A percentile compares a stretch with the other conserved stretches of the same genome.
Evolutionary conservation across 148 eudicot genomes (phyloP).

Genomic region (Fallopia convolvulus): DNA sequence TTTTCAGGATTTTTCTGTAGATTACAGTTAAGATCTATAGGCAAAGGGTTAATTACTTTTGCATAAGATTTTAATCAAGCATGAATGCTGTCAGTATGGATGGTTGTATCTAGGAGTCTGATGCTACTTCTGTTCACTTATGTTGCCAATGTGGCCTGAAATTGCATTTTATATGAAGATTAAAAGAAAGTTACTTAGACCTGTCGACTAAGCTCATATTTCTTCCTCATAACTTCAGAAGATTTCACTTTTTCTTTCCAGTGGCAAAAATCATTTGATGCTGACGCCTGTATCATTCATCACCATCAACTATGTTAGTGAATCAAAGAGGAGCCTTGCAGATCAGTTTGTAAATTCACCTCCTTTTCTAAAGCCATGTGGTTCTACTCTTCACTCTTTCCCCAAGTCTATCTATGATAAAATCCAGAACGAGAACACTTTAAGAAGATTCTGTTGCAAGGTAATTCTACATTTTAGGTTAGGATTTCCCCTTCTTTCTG

Average conservation of each 20-base stretch:
- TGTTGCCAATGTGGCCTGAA: not conserved
- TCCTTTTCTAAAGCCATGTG: conserved; percentile 17
- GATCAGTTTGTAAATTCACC: conserved; percentile 13
- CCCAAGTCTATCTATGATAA: conserved; percentile 38
- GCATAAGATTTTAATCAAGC: not conserved
- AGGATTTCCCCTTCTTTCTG: not conserved
- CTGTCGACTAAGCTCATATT: not conserved
- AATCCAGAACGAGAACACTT: conserved; percentile 24
- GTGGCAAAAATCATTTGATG: conserved; percentile 43
- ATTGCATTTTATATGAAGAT: not conserved
- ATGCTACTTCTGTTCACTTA: not conserved
- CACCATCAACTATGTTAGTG: conserved; percentile 32
- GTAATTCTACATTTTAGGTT: conserved; percentile 23
- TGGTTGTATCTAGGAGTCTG: not conserved
- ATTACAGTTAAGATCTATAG: not conserved
- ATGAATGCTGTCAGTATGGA: not conserved
- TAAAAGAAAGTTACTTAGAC: not conserved
- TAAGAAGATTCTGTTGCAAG: conserved; percentile 52
- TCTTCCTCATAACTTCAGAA: not conserved
- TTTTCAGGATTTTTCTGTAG: not conserved
- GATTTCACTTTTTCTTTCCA: conserved; percentile 23
- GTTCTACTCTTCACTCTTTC: conserved; percentile 15
- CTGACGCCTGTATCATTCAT: conserved; percentile 69
- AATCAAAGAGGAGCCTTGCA: conserved; percentile 8
- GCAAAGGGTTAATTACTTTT: not conserved